Evolutionary conservation across 1,284 basidiomycete genomes (phyloP).

Genomic region (Leucoagaricus sp.): DNA sequence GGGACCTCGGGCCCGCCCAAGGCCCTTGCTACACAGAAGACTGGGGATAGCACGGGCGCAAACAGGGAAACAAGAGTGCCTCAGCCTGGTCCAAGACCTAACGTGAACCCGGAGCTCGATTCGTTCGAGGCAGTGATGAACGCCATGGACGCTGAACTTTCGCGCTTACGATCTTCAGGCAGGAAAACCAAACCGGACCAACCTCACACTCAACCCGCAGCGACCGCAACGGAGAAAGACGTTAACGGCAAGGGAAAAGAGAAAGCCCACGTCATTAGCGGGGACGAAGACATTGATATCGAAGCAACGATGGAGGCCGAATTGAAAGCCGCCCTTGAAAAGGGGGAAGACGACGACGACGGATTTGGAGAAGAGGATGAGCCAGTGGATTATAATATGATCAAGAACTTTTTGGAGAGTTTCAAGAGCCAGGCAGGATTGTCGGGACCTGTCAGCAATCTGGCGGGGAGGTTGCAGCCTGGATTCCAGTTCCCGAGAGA

Average conservation of each 20-base stretch:
- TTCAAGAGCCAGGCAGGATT: constrained; percentile 87
- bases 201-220: constrained; percentile 5
- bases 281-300: constrained; percentile 47
- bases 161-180: constrained; percentile 37
- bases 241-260: constrained; percentile 19
- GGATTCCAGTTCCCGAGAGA: constrained; percentile 76
- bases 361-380: constrained; percentile 52
- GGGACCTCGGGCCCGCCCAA: constrained; percentile 20
- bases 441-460: constrained; percentile 86
- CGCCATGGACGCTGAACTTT: constrained; percentile 87
- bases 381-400: constrained; percentile 80
- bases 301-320: constrained; percentile 87
- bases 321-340: constrained; percentile 65
- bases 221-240: background rate
- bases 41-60: constrained; percentile 9
- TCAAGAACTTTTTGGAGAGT: constrained; percentile 95
- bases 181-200: constrained; percentile 21
- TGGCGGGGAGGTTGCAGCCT: constrained; percentile 80
- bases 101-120: constrained; percentile 70
- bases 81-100: constrained; percentile 38
- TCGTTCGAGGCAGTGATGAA: constrained; percentile 95
- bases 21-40: constrained; percentile 8
- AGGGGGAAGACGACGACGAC: constrained; percentile 53
- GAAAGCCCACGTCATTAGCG: constrained; percentile 19
- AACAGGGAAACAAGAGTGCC: constrained; percentile 15